Evolutionary conservation across 768 basidiomycete species (phyloP).

Genomic region (Hygrocybe punicea): DNA sequence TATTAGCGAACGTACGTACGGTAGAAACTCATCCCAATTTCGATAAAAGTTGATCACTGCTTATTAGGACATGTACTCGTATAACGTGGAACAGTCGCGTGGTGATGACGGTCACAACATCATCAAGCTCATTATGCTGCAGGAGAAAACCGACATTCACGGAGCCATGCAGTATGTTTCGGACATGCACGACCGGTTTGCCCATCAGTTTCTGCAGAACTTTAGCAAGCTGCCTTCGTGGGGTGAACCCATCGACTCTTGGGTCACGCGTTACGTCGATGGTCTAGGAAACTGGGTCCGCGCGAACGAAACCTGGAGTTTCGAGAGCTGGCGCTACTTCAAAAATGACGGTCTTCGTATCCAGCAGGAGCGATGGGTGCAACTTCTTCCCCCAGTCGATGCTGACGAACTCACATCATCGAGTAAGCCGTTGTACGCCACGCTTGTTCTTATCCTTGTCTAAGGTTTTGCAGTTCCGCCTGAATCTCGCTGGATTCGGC

Average conservation of each 20-base stretch:
- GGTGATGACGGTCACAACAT: conserved; percentile 43
- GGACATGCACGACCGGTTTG: conserved; percentile 34
- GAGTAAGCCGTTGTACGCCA: not conserved
- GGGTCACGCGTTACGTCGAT: conserved; percentile 42
- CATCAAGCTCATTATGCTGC: conserved; percentile 50
- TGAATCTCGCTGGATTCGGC: not conserved
- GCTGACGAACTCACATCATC: not conserved
- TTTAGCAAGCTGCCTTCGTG: conserved; percentile 40
- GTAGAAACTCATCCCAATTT: not conserved
- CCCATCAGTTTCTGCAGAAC: conserved; percentile 36
- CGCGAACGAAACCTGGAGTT: conserved; percentile 50
- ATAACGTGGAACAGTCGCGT: conserved; percentile 27
- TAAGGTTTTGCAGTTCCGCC: not conserved
- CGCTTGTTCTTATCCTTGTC: not conserved
- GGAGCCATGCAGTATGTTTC: conserved; percentile 40
- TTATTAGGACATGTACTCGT: conserved; percentile 24
- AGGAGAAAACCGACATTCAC: conserved; percentile 37
- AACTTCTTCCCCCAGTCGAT: conserved; percentile 23
- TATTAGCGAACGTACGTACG: conserved; percentile 30
- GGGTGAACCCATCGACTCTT: conserved; percentile 39
- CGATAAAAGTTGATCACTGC: not conserved
- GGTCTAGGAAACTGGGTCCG: conserved; percentile 53
- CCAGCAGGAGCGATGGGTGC: conserved; percentile 29
- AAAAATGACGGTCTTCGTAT: conserved; percentile 34
- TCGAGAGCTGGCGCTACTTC: conserved; percentile 43